phyloP scores from a whole-genome alignment of 169 alveolate genomes.

The Cardiosporidium cionae region DNA sequence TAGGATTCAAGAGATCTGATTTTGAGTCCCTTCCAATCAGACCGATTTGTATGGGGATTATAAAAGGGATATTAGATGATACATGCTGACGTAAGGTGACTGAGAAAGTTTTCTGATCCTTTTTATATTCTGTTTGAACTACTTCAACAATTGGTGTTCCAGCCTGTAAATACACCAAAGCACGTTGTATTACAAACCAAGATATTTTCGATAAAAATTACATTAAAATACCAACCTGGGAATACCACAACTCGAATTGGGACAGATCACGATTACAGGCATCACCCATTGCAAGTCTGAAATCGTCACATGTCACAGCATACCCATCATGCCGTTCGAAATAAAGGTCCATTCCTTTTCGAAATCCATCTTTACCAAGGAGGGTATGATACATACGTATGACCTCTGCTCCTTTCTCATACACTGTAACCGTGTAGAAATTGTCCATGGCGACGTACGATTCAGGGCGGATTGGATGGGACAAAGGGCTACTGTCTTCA shows the following conservation, averaged over 20 bases:
- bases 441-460: conserved; percentile 79
- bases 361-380: conserved; percentile 79
- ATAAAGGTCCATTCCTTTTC: conserved; percentile 80
- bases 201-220: conserved; percentile 26
- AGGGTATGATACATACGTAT: conserved; percentile 68
- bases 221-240: conserved; percentile 64
- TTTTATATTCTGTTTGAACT: conserved; percentile 38
- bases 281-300: conserved; percentile 79
- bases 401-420: conserved; percentile 89
- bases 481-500: conserved; percentile 84
- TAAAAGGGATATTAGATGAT: conserved; percentile 72
- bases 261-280: conserved; percentile 61
- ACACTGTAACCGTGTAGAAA: conserved; percentile 84
- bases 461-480: conserved; percentile 88
- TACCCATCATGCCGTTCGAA: conserved; percentile 77
- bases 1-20: conserved; percentile 35
- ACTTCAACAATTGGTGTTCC: conserved; percentile 51
- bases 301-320: conserved; percentile 89
- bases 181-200: neutral
- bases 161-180: neutral
- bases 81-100: conserved; percentile 62
- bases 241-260: conserved; percentile 80
- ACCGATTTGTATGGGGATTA: conserved; percentile 75
- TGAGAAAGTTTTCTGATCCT: conserved; percentile 38
- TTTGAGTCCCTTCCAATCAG: conserved; percentile 54